Conservation (phyloP, 1,139 yeast genomes). For the Protomyces gravidus region DNA sequence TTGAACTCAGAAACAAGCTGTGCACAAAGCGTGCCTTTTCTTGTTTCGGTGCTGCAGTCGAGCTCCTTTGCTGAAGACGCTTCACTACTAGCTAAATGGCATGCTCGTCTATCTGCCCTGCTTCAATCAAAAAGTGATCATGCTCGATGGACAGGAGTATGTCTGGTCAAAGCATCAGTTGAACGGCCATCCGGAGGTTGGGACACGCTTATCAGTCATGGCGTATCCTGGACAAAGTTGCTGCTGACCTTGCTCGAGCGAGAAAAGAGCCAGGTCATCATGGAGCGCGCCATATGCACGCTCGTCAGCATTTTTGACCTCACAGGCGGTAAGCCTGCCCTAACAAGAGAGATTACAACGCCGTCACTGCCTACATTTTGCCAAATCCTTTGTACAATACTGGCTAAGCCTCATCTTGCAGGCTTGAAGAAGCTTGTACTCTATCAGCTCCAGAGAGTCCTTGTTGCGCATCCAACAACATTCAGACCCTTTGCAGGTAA, state of each 20-base stretch:
- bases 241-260: conserved; percentile 24
- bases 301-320: conserved; percentile 6
- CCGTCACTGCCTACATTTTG: conserved; percentile 26
- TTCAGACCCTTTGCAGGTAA: conserved; percentile 25
- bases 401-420: neutral
- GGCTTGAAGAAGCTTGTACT: conserved; percentile 10
- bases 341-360: conserved; percentile 28
- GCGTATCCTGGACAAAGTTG: conserved; percentile 26
- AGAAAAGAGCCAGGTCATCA: conserved; percentile 10
- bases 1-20: conserved; percentile 9
- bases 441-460: conserved; percentile 5
- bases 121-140: conserved; percentile 20
- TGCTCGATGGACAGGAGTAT: conserved; percentile 27
- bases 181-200: conserved; percentile 20
- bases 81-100: conserved; percentile 15
- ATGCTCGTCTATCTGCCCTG: conserved; percentile 22
- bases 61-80: conserved; percentile 9
- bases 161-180: conserved; percentile 22
- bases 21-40: conserved; percentile 4
- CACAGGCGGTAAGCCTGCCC: conserved; percentile 24
- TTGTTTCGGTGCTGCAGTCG: conserved; percentile 2
- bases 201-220: conserved; percentile 26
- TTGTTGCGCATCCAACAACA: conserved; percentile 24
- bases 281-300: conserved; percentile 24
- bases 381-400: conserved; percentile 4